These are phyloP conservation scores for Yarrowia deformans DNA, from an alignment of 805 yeast species.

Conservation along the genomic window DNA sequence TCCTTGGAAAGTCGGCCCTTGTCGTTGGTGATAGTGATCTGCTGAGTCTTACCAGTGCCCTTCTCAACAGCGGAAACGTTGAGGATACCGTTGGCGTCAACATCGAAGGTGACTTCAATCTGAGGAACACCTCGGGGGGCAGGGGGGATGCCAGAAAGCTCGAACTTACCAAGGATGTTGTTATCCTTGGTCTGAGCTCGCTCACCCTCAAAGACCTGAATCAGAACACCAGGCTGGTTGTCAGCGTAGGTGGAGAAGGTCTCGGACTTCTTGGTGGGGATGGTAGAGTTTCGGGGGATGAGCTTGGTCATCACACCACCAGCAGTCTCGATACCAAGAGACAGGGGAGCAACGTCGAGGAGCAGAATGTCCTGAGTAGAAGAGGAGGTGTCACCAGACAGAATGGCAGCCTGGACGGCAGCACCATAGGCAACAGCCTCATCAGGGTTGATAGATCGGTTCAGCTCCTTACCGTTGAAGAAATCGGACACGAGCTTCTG, in stretches of 20 bases:
- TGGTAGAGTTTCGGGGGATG: constrained; percentile 97
- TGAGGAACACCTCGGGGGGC: constrained; percentile 99
- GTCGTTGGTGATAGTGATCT: constrained; percentile 95
- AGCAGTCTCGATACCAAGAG: constrained; percentile 97
- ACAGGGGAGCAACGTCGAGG: constrained; percentile 96
- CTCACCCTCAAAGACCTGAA: constrained; percentile 98
- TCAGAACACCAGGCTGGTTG: constrained; percentile 98
- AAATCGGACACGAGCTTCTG: constrained; percentile 93
- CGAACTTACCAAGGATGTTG: constrained; percentile 96
- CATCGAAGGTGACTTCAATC: constrained; percentile 95
- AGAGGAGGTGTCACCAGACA: constrained; percentile 92
- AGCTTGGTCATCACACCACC: constrained; percentile 99
- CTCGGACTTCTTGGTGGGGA: constrained; percentile 97
- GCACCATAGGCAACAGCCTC: constrained; percentile 99
- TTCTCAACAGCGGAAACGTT: constrained; percentile 96
- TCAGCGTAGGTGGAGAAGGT: constrained; percentile 96
- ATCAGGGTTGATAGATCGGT: constrained; percentile 95
- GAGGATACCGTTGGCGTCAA: constrained; percentile 97
- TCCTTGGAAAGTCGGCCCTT: constrained; percentile 85
- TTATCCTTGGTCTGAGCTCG: constrained; percentile 95
- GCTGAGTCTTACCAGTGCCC: constrained; percentile 94
- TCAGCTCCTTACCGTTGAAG: constrained; percentile 96
- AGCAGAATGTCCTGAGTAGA: constrained; percentile 92
- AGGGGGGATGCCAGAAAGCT: constrained; percentile 95
- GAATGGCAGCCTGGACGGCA: constrained; percentile 95